Base-by-base conservation (phyloP, 208 protist genomes). In the Lotmaria passim region DNA sequence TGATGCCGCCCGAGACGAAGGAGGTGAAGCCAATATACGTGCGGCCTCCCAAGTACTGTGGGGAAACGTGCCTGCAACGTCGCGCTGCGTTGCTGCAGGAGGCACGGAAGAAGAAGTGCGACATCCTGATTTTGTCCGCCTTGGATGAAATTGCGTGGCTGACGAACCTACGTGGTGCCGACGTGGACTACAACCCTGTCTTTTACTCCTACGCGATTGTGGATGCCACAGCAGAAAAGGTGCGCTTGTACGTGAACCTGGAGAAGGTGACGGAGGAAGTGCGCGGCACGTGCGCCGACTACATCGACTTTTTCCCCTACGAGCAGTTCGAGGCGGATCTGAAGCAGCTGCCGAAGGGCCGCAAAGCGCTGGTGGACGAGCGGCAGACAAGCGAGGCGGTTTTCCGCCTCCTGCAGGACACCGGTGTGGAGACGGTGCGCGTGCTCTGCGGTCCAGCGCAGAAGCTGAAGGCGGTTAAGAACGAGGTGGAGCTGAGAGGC, bases 141-240 rank as follows among this genome's bases (percentile, higher is more conserved):
- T 78, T 98, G 23, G 93, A 97, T 57, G 95, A 98, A 69, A 69
- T 98, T 43, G 91, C 91, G n/a, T 98, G 93, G 93, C 70, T 97
- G 11, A 94, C 94, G 0, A 98, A 98, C 76, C 75, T 98, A 15
- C 90, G 95, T 41, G 93, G 93, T 26, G 51, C 50, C 23, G 93
- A 97, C 60, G 89, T 97, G n/a, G 71, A 80, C 6, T 95, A 87
- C 80, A 97, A 95, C 78, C 92, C 95, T 46, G 89, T 98, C 21
- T 96, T 97, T 80, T 92, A 95, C 51, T 66, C 88, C 0, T 97
- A 98, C 69, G 83, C 83, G 39, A 39, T 97, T n/a, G 61, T 96
- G 19, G 73, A 85, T 26, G 56, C 17, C 31, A 55, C 86, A 15
- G 28, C 64, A 21, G 62, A 68, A 21, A 82, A 90, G 58, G 67